Percentiles rank a stretch among this genome's conserved stretches.
phyloP scores from a whole-genome alignment of 139 green algal genomes.

The Chloropicon primus region DNA sequence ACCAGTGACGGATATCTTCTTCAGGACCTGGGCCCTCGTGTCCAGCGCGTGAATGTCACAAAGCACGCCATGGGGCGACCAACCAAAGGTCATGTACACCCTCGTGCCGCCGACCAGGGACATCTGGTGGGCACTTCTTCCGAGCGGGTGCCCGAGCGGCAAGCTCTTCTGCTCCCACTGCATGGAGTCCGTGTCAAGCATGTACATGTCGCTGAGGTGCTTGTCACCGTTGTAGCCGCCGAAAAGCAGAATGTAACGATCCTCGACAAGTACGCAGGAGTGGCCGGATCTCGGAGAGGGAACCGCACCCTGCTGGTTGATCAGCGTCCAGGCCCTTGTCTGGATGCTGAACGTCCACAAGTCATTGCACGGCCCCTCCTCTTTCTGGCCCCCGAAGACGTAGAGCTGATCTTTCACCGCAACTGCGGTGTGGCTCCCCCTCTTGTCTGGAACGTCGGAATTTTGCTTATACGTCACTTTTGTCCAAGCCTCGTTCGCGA shows the following conservation, averaged over 20 bases:
- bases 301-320: slow-evolving; percentile 7
- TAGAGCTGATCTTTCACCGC: slow-evolving; percentile 9
- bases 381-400: slow-evolving; percentile 28
- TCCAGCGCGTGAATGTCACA: not conserved
- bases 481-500: not conserved
- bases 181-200: slow-evolving; percentile 22
- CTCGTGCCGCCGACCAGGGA: not conserved
- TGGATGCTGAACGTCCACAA: slow-evolving; percentile 26
- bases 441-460: not conserved
- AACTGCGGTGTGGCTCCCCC: not conserved
- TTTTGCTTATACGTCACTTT: not conserved
- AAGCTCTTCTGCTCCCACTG: slow-evolving; percentile 2
- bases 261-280: slow-evolving; percentile 15
- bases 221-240: slow-evolving; percentile 28
- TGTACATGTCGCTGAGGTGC: slow-evolving; percentile 15
- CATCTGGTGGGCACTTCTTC: not conserved
- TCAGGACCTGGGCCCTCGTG: not conserved
- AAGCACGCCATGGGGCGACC: not conserved
- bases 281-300: slow-evolving; percentile 19
- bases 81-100: slow-evolving; percentile 6
- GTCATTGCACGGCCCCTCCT: slow-evolving; percentile 19
- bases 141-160: slow-evolving; percentile 2
- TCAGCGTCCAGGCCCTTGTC: slow-evolving; percentile 24
- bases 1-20: not conserved
- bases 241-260: slow-evolving; percentile 32